These are phyloP conservation scores for Hibiscus mutabilis DNA, from an alignment of 345 rosid genomes.

Conservation along the genomic window DNA sequence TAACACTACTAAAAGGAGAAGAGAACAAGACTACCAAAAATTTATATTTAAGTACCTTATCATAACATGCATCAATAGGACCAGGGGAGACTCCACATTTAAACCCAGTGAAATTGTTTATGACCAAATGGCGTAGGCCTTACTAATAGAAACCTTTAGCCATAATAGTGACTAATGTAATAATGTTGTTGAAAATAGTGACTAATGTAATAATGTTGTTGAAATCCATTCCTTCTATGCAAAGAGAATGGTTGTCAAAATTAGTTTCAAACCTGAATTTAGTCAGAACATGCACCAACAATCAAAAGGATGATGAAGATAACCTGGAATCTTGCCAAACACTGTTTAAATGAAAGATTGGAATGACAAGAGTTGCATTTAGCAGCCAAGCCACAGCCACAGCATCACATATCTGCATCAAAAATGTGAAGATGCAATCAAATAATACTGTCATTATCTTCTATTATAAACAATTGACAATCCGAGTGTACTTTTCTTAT, in stretches of 20 bases:
- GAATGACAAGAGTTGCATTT: slow-evolving; percentile 93
- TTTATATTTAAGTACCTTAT: neutral
- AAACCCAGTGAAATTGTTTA: slow-evolving; percentile 3
- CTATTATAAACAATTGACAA: neutral
- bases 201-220: neutral
- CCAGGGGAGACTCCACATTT: neutral
- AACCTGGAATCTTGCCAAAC: slow-evolving; percentile 99
- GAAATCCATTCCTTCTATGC: neutral
- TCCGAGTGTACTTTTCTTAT: neutral
- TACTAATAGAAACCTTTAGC: neutral
- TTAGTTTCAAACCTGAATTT: neutral
- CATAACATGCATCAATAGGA: neutral
- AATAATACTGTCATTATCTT: neutral
- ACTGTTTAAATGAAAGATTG: slow-evolving; percentile 89
- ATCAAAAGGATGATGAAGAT: slow-evolving; percentile 13
- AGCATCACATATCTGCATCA: slow-evolving; percentile 85
- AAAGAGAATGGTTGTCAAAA: neutral
- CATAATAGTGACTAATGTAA: neutral
- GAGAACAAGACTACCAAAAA: neutral
- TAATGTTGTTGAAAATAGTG: too few species aligned
- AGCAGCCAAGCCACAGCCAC: slow-evolving; percentile 94
- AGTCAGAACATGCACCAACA: neutral
- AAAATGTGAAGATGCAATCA: slow-evolving; percentile 7
- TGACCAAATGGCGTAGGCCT: neutral
- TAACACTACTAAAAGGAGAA: neutral